phyloP scores from a whole-genome alignment of 2,329 filamentous ascomycete species.

The Zymoseptoria ardabiliae region DNA sequence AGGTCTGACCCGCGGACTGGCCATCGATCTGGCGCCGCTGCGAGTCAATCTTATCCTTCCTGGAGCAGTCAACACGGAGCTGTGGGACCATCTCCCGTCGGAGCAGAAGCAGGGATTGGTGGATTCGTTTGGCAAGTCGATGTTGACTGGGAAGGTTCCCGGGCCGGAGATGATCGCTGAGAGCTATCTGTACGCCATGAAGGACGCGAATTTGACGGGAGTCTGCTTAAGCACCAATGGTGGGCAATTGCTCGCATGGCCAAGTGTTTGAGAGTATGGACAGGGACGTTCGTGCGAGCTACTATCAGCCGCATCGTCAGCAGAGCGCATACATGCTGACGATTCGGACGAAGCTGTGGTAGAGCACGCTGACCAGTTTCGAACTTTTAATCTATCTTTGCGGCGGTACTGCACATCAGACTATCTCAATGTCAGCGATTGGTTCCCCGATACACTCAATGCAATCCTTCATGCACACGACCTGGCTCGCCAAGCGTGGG shows the following conservation, averaged over 20 bases:
- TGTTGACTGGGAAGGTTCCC: slow-evolving; percentile 29
- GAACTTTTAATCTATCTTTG: neutral
- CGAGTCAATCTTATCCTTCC: slow-evolving; percentile 54
- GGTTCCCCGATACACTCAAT: neutral
- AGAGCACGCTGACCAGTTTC: neutral
- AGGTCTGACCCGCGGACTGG: slow-evolving; percentile 46
- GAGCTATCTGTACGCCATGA: slow-evolving; percentile 42
- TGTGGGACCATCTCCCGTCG: slow-evolving; percentile 21
- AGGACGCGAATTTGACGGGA: slow-evolving; percentile 39
- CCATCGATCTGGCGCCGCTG: slow-evolving; percentile 53
- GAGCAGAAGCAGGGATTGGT: neutral
- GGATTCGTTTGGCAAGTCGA: slow-evolving; percentile 5
- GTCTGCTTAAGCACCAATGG: slow-evolving; percentile 32
- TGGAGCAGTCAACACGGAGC: slow-evolving; percentile 37
- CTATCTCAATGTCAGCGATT: neutral
- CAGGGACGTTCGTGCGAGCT: neutral
- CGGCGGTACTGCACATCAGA: neutral
- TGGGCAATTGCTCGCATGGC: slow-evolving; percentile 4
- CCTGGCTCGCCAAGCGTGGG: neutral
- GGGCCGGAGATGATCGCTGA: slow-evolving; percentile 37
- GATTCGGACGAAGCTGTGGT: neutral
- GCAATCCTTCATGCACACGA: neutral
- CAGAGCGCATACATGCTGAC: neutral
- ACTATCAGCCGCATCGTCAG: neutral
- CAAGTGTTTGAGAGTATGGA: neutral